Conservation (phyloP, 805 yeast species). For the Hanseniaspora hatyaiensis region DNA sequence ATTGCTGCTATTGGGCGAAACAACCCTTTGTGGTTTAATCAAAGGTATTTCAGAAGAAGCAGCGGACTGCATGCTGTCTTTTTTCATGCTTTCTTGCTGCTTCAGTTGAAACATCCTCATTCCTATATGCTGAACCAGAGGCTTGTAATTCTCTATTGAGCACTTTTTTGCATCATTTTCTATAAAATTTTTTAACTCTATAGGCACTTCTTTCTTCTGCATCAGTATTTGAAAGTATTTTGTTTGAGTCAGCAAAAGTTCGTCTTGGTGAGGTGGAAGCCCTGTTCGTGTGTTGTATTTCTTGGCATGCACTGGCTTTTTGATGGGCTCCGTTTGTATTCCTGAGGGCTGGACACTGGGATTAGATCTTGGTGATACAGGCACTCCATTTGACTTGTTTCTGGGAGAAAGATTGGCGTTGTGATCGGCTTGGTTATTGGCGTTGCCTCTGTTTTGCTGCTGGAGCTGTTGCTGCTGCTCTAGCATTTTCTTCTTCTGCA, state of each 20-base stretch:
- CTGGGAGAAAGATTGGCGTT: no score
- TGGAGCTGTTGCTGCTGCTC: constrained; percentile 16
- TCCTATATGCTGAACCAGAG: constrained; percentile 14
- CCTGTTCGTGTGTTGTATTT: constrained; percentile 14
- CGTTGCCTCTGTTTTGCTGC: constrained; percentile 16
- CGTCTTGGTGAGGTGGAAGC: constrained; percentile 8
- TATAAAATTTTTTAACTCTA: constrained; percentile 1
- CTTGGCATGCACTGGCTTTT: no score
- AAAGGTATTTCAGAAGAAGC: no score
- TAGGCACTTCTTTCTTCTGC: constrained; percentile 15
- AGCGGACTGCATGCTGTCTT: not conserved
- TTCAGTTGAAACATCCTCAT: constrained; percentile 14
- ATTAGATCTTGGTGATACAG: constrained; percentile 10
- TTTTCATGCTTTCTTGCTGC: constrained; percentile 7
- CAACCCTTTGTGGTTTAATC: no score
- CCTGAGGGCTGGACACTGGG: constrained; percentile 14
- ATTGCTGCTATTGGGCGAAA: no score
- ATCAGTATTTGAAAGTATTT: constrained; percentile 10
- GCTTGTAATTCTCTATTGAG: constrained; percentile 9
- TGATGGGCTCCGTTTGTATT: no score
- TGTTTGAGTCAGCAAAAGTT: constrained; percentile 2
- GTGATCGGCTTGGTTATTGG: no score
- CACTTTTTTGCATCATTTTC: not conserved
- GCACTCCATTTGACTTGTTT: not conserved
- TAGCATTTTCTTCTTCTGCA: constrained; percentile 26